Evolutionary conservation across 768 basidiomycete species (phyloP).

Genomic region (Tylopilus subfusipes): DNA sequence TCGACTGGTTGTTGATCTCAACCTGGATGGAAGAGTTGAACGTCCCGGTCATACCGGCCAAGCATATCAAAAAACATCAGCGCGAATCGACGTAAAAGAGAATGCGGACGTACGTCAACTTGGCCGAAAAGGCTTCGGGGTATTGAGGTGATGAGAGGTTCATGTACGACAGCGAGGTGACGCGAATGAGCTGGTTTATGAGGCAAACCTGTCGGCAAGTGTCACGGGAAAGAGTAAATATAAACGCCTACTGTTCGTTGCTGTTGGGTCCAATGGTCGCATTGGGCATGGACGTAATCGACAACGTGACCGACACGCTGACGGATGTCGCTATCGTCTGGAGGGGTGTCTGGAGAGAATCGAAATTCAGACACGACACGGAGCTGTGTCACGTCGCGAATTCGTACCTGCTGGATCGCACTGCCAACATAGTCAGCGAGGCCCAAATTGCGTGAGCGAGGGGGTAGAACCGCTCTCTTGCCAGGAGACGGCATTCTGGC

Average conservation of each 20-base stretch:
- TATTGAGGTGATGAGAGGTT: too few relatives aligned
- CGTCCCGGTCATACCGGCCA: slow-evolving; percentile 64
- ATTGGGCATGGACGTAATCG: slow-evolving; percentile 51
- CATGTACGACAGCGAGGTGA: too few relatives aligned
- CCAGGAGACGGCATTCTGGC: slow-evolving; percentile 54
- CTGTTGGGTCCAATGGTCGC: too few relatives aligned
- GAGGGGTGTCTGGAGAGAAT: slow-evolving; percentile 44
- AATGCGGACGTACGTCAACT: slow-evolving; percentile 61
- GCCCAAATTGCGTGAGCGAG: too few relatives aligned
- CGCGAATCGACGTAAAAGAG: neutral
- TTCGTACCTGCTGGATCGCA: slow-evolving; percentile 53
- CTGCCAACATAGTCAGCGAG: too few relatives aligned
- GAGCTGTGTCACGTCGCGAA: neutral
- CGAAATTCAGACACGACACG: neutral
- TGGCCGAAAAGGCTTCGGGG: slow-evolving; percentile 73
- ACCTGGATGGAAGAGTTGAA: slow-evolving; percentile 56
- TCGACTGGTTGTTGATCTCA: slow-evolving; percentile 48
- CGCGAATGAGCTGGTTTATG: too few relatives aligned
- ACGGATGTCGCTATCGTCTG: slow-evolving; percentile 47
- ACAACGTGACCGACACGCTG: slow-evolving; percentile 48
- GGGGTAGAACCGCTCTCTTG: slow-evolving; percentile 56
- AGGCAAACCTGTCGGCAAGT: too few relatives aligned
- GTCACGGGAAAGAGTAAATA: too few relatives aligned
- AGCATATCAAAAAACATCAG: slow-evolving; percentile 25
- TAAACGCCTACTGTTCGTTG: too few relatives aligned